These are phyloP conservation scores for Penicillium carneum DNA, from an alignment of 2,329 filamentous ascomycete species.

Conservation along the genomic window DNA sequence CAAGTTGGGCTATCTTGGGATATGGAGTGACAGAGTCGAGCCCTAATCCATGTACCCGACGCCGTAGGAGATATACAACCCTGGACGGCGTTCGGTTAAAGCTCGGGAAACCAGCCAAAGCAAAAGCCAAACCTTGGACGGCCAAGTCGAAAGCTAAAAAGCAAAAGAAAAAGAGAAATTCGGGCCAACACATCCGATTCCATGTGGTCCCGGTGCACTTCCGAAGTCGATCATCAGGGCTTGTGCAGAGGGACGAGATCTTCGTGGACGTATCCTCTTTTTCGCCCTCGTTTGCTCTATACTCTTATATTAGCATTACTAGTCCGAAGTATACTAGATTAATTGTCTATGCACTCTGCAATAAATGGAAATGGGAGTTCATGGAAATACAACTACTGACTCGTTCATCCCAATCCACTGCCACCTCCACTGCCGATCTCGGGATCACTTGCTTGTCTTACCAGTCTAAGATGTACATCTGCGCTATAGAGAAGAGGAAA, in stretches of 20 bases:
- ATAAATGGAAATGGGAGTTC: neutral
- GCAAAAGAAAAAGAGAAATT: neutral
- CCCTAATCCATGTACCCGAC: too few relatives aligned
- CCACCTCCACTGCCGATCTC: slow-evolving; percentile 31
- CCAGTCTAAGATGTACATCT: neutral
- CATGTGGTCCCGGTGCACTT: slow-evolving; percentile 40
- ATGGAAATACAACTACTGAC: neutral
- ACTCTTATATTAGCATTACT: too few relatives aligned
- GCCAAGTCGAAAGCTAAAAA: neutral
- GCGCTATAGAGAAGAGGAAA: too few relatives aligned
- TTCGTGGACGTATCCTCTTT: slow-evolving; percentile 17
- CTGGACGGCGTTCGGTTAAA: slow-evolving; percentile 15
- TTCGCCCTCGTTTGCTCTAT: neutral
- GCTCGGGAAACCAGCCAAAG: slow-evolving; percentile 13
- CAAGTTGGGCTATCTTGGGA: neutral
- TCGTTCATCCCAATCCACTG: neutral
- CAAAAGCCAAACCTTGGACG: neutral
- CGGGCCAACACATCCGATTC: slow-evolving; percentile 33
- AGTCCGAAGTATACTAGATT: too few relatives aligned
- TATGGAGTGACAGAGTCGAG: too few relatives aligned
- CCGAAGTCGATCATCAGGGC: slow-evolving; percentile 38
- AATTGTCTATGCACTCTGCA: too few relatives aligned
- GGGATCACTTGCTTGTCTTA: slow-evolving; percentile 19
- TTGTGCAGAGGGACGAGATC: slow-evolving; percentile 34
- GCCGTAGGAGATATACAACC: too few relatives aligned